Base-by-base conservation (phyloP, 2,329 filamentous ascomycete species). In the Fusarium decemcellulare region DNA sequence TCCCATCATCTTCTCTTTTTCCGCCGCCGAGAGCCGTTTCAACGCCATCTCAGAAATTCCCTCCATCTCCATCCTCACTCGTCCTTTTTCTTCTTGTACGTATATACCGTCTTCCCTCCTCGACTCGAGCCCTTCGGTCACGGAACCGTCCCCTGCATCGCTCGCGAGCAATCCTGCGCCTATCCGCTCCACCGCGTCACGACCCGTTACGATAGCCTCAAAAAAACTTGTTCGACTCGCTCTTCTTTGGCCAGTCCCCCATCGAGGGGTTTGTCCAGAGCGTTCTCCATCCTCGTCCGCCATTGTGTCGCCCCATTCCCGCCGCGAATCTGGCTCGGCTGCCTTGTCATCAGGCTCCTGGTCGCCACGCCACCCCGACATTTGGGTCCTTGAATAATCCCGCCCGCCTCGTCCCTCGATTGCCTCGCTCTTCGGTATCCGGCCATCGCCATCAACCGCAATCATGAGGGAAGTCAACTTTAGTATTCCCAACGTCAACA, bases 381-480 rank as follows among this genome's bases (percentile, higher is more conserved):
- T 67, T 58, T 72, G 63, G 56, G 50, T 65, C 62, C 61, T 50
- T 69, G 62, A 73, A 72, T 65, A 71, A 71, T 71, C 68, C 68
- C 65, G 67, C 62, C 61, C 52, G n/a, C 51, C 48, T 48, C 62
- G 61, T 61, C 47, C 59, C 58, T 39, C 59, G 40, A 56, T 59
- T 66, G 46, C 54, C 63, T 64, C 59, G 56, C 59, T 61, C 55
- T 55, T 50, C 54, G 46, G 58, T 52, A 46, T 50, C 52, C 37
- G 51, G 54, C 59, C 68, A 66, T 63, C 66, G 64, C 61, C 65
- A 65, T 67, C 70, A 67, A 67, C 65, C 61, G 70, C 67, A 88
- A 95, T 81, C 83, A 99, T 99, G 96, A 93, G 96, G 86, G 96
- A 99, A 89, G 95, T 97, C 85, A 98, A 98, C 84, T 98, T 98